Base-by-base conservation (phyloP, 257 asterid genomes). In the Ligustrum vulgare region DNA sequence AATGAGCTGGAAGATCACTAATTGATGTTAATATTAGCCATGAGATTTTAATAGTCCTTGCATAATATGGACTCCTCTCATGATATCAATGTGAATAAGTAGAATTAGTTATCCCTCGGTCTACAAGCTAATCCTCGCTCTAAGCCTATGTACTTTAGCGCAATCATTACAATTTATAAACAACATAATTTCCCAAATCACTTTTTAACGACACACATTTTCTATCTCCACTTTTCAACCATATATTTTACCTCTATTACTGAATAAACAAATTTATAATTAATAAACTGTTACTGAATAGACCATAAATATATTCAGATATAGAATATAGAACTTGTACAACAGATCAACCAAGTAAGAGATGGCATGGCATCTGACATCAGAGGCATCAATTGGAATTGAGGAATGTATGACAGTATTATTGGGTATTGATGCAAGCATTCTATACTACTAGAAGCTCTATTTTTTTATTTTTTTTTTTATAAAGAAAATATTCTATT, bases 301-400 rank as follows among this genome's bases (percentile, higher is more conserved):
- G 1, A 28, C 1, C 31, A 28, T 28, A 23, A 25, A 60, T 25
- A 60, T 60, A 23, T 23, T 60, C 67, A 23, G 33, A 25, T 10
- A 9, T 60, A 62, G 60, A 84, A 25, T 10, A 9, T 60, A 62
- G 60, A 84, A 76, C 51, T 78, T 70, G 72, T 16, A 74, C 49
- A 62, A 72, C 45, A 64, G 33, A 54, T 47, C 28, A 49, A 68
- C 34, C 34, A 12, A 63, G 58, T 45, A 56, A 76, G 8, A 70
- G 64, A 60, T 62, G 37, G 39, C 35, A 60, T 62, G 37, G 39
- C 35, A 67, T 33, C 22, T 65, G 20, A 33, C 41, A 41, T 16
- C 58, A 77, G 15, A 25, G 45, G 49, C 33, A 22, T 35, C 72
- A 37, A 35, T 74, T 74, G 37, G 69, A 54, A 73, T n/a, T 72